phyloP scores from a whole-genome alignment of 768 basidiomycete species.

The Pholiota microspora region DNA sequence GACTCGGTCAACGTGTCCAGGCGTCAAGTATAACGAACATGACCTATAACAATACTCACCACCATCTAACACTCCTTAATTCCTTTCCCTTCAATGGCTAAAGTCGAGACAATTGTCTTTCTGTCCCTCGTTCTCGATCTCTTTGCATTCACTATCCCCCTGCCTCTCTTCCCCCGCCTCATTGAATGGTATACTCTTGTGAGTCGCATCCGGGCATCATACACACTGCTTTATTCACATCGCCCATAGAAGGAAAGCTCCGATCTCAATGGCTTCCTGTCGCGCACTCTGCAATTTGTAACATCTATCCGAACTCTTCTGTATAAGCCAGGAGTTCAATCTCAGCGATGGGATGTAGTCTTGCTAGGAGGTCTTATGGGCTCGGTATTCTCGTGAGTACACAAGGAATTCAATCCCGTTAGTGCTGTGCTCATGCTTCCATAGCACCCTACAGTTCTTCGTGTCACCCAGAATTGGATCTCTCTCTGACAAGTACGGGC shows the following conservation, averaged over 20 bases:
- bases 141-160: constrained; percentile 86
- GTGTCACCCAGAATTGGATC: constrained; percentile 81
- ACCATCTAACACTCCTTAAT: constrained; percentile 3
- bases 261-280: constrained; percentile 68
- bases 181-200: constrained; percentile 90
- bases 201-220: constrained; percentile 19
- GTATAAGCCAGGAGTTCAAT: constrained; percentile 55
- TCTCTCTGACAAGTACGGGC: constrained; percentile 88
- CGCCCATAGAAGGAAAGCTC: constrained; percentile 63
- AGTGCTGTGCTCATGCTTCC: constrained; percentile 26
- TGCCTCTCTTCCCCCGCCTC: constrained; percentile 97
- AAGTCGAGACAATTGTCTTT: constrained; percentile 83
- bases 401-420: constrained; percentile 7
- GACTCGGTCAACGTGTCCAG: constrained; percentile 14
- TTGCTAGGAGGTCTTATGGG: constrained; percentile 96
- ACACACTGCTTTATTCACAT: neutral
- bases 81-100: constrained; percentile 42
- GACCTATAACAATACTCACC: neutral
- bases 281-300: constrained; percentile 65
- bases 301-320: constrained; percentile 65
- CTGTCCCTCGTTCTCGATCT: constrained; percentile 89
- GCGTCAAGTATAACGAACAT: constrained; percentile 8
- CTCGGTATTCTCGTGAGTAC: constrained; percentile 83
- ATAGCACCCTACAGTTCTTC: constrained; percentile 78
- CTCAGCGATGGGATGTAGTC: constrained; percentile 90